phyloP scores from a whole-genome alignment of 2,329 filamentous ascomycete species.

The Ceratocystis harringtonii region DNA sequence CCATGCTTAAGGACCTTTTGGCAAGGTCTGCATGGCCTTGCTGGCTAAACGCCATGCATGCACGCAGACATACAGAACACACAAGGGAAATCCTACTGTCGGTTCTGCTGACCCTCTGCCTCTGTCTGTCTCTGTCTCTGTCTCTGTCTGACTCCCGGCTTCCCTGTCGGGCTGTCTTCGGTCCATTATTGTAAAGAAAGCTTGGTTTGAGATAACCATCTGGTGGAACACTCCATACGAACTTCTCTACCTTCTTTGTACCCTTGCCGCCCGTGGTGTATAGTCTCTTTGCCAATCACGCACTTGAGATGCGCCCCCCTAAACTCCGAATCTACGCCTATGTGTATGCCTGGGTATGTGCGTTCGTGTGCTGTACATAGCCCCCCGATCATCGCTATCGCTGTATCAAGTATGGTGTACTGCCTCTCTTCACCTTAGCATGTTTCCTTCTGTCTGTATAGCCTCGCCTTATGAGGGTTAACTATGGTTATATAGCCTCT shows the following conservation, averaged over 20 bases:
- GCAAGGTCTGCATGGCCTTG: not conserved
- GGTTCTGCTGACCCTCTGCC: not conserved
- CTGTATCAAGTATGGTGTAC: not conserved
- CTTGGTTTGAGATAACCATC: not conserved
- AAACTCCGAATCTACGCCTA: not conserved
- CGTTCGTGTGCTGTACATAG: not conserved
- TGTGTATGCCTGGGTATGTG: not conserved
- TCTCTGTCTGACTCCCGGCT: not conserved
- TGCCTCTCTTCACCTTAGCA: not conserved
- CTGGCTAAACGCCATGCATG: not conserved
- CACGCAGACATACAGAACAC: not conserved
- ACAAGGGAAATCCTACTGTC: not conserved
- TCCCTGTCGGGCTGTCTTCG: not conserved
- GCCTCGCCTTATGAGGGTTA: not conserved
- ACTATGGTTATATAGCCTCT: not conserved
- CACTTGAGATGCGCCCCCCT: not conserved
- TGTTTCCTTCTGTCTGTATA: not conserved
- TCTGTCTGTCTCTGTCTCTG: not conserved
- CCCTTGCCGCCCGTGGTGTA: not conserved
- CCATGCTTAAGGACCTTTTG: not conserved
- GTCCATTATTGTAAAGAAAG: slow-evolving; percentile 4
- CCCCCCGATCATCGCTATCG: not conserved
- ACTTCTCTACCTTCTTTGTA: not conserved
- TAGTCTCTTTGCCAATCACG: not conserved
- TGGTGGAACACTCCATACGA: not conserved